Evolutionary conservation across 768 basidiomycete genomes (phyloP), one percentile per base, ranked within the genome.

Genomic region (Gloeophyllum trabeum): DNA sequence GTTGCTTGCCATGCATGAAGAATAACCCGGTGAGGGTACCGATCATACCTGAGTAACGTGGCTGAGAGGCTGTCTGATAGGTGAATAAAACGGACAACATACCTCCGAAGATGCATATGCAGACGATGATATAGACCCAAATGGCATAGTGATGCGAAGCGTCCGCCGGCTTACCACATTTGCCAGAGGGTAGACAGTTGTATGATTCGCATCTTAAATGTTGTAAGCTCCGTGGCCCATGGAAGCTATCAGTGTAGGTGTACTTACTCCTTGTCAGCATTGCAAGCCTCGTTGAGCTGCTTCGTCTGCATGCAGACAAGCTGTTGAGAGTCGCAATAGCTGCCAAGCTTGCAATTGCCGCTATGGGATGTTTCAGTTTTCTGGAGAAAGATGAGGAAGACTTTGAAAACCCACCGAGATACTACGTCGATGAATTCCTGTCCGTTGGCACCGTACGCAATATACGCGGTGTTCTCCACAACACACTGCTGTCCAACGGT

Each of bases 401-500:
- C n/a, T n/a, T n/a, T 5, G 16, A 2, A 43, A 43, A 55, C 66
- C 24, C 51, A 85, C 88, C 88, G 75, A 44, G 88, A 90, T 2
- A 90, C 78, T 41, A 91, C 79, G 56, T 86, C 76, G 36, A 83
- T 70, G 47, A 80, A 87, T 55, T 83, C 79, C 3, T 63, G 63
- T 34, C 62, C 66, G 2, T 48, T 48, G 20, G 66, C 52, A 0
- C 73, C 66, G 54, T 87, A 89, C 1, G 75, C 81, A 36, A 76
- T 80, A 54, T 86, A 92, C 2, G 75, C 71, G 0, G 78, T 84
- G 58, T 93, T 92, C 57, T 92, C 87, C 19, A 81, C 70, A 1
- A 69, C 61, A 51, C 91, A 92, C 21, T 62, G 35, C 37, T 69
- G 63, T 4, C 79, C 78, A 4, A 75, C 59, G 0, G 86, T 83